Evolutionary conservation across 129 eudicot species (phyloP), one percentile per base, ranked within the genome.

Genomic region (Heracleum sosnowskyi): DNA sequence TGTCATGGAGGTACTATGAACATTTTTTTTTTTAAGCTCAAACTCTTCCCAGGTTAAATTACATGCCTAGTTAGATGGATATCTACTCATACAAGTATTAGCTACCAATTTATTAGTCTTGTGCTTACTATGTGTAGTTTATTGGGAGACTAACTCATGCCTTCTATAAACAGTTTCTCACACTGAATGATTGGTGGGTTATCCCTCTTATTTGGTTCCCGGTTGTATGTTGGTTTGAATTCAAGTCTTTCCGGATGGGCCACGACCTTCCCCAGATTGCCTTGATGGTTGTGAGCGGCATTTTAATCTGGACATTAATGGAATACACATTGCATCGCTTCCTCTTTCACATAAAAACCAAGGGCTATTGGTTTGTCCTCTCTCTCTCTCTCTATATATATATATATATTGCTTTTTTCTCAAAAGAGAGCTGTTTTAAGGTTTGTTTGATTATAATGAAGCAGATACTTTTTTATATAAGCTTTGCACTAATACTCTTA

Each of bases 141-240:
- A 83, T 28, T 15, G 75, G 10, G 69, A 35, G 40, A 71, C 69
- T 85, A 63, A 82, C 47, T 72, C 66, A 34, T 81, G 79, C 9
- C 39, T 80, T 41, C 47, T 77, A 78, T 66, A 39, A 81, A 69
- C 96, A 94, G 98, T 91, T 80, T 77, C 78, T 94, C 70, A 91
- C 98, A n/a, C 87, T 78, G 37, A 94, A 82, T 4, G 87, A 82
- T 75, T 94, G 98, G 98, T 94, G 88, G 83, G 90, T 86, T 40
- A 87, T 94, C 83, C 98, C 98, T 34, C 44, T 77, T 47, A 80
- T 95, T 70, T 95, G 99, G 99, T 92, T 95, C 74, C 99, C 98
- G 13, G 98, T 95, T 70, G 97, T 92, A 37, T 82, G 87, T 81
- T 95, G 88, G 86, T 84, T 78, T 78, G 75, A 88, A 73, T 79